Conservation (phyloP, 1,284 basidiomycete genomes). For the Xanthoconium separans region DNA sequence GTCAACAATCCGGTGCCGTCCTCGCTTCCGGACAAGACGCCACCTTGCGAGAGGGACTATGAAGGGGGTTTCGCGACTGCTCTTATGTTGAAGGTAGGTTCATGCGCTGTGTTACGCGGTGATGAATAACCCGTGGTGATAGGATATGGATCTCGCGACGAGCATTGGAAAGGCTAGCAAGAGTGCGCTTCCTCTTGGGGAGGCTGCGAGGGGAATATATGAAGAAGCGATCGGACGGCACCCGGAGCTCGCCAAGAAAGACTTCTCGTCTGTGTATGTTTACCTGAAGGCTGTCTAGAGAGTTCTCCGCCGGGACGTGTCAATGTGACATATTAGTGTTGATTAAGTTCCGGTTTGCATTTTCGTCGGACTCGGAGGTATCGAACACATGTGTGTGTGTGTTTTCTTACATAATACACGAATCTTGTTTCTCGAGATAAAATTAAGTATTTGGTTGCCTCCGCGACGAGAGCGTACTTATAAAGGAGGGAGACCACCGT, state of each 20-base stretch:
- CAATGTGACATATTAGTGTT: constrained; percentile 3
- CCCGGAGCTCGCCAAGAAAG: constrained; percentile 63
- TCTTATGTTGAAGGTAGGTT: constrained; percentile 77
- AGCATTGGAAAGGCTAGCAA: constrained; percentile 53
- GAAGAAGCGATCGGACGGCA: constrained; percentile 48
- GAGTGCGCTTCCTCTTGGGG: constrained; percentile 62
- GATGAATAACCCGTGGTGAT: constrained; percentile 7
- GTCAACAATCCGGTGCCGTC: constrained; percentile 87
- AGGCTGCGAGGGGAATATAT: constrained; percentile 63
- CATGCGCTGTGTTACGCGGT: background rate
- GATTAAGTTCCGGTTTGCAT: constrained; percentile 5
- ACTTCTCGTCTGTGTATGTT: constrained; percentile 80
- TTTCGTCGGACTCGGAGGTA: too few relatives aligned
- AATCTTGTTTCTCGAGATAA: constrained; percentile 17
- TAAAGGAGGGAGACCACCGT: constrained; percentile 18
- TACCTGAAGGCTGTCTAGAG: constrained; percentile 42
- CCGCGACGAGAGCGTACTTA: constrained; percentile 28
- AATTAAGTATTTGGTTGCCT: constrained; percentile 25
- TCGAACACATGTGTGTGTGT: background rate
- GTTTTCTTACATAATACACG: constrained; percentile 19
- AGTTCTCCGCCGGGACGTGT: background rate
- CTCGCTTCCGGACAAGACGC: constrained; percentile 67
- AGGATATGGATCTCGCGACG: constrained; percentile 82
- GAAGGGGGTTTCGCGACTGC: constrained; percentile 83
- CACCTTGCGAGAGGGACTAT: constrained; percentile 82